Conservation (phyloP, 345 rosid species). For the Eucalyptus marginata region DNA sequence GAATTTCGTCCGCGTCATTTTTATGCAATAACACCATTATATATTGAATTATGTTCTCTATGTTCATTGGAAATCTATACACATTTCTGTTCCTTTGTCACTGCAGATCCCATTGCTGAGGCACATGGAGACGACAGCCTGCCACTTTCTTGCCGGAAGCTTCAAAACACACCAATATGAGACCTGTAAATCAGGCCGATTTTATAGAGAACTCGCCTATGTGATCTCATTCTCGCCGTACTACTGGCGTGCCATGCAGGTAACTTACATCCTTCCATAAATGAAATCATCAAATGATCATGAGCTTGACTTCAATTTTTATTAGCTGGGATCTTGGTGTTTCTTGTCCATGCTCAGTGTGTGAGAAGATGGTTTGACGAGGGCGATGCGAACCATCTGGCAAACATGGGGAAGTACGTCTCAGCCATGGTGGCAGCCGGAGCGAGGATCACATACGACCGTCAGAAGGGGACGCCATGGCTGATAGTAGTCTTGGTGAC, state of each 20-base stretch:
- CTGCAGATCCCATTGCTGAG: conserved; percentile 75
- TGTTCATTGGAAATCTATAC: not conserved
- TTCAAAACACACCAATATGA: conserved; percentile 53
- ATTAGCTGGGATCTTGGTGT: not conserved
- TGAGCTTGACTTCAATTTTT: not conserved
- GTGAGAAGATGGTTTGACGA: conserved; percentile 93
- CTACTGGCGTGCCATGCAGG: conserved; percentile 99
- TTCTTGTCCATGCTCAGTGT: conserved; percentile 25
- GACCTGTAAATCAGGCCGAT: conserved; percentile 55
- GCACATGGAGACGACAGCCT: conserved; percentile 73
- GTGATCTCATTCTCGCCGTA: conserved; percentile 80
- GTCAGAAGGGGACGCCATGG: conserved; percentile 36
- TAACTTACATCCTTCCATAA: not conserved
- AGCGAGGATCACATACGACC: conserved; percentile 64
- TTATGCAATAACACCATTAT: not conserved
- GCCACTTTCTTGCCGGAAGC: conserved; percentile 72
- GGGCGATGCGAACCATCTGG: conserved; percentile 45
- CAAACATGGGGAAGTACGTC: conserved; percentile 94
- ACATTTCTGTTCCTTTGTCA: not conserved
- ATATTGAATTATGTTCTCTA: not conserved
- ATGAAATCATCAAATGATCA: not conserved
- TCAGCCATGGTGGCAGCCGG: conserved; percentile 98
- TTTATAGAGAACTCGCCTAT: conserved; percentile 65
- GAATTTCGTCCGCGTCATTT: not conserved
- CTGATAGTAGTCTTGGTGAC: conserved; percentile 45